A percentile compares a stretch with the other conserved stretches of the same genome.
These are phyloP conservation scores for Neonectria coccinea DNA, from an alignment of 2,329 filamentous ascomycete genomes.

Conservation along the genomic window DNA sequence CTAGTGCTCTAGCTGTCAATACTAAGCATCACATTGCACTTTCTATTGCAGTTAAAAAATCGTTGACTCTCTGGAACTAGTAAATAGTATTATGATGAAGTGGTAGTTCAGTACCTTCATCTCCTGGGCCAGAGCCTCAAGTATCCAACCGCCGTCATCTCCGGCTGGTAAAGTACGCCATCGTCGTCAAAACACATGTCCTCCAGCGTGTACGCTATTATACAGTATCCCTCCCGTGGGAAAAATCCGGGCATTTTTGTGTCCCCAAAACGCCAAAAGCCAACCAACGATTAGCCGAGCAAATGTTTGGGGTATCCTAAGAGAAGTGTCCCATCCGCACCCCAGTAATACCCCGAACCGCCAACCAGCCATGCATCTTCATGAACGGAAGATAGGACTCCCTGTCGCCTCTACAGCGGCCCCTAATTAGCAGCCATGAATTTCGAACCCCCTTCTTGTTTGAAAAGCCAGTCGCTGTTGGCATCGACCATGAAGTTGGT, in stretches of 20 bases:
- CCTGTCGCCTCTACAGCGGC: neutral
- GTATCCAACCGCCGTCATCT: neutral
- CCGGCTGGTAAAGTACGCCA: neutral
- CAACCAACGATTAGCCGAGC: conserved; percentile 2
- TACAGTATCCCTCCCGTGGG: conserved; percentile 12
- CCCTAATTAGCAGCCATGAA: conserved; percentile 42
- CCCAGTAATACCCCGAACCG: conserved; percentile 4
- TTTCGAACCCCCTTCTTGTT: conserved; percentile 56
- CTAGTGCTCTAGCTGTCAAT: no score
- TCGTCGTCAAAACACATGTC: conserved; percentile 4
- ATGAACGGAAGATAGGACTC: conserved; percentile 1
- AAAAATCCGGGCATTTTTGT: neutral
- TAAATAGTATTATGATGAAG: neutral
- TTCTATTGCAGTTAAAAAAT: no score
- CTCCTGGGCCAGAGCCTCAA: neutral
- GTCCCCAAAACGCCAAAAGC: conserved; percentile 17
- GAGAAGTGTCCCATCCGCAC: conserved; percentile 8
- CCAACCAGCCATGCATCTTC: conserved; percentile 7
- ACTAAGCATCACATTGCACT: no score
- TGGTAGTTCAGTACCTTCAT: neutral
- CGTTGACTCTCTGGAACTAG: no score
- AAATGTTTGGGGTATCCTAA: conserved; percentile 21
- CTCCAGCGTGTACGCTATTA: conserved; percentile 9
- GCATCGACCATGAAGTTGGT: conserved; percentile 82
- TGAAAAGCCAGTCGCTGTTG: conserved; percentile 80